Evolutionary conservation across 2,329 filamentous ascomycete genomes (phyloP).

Genomic region (Diaporthe vaccinii): DNA sequence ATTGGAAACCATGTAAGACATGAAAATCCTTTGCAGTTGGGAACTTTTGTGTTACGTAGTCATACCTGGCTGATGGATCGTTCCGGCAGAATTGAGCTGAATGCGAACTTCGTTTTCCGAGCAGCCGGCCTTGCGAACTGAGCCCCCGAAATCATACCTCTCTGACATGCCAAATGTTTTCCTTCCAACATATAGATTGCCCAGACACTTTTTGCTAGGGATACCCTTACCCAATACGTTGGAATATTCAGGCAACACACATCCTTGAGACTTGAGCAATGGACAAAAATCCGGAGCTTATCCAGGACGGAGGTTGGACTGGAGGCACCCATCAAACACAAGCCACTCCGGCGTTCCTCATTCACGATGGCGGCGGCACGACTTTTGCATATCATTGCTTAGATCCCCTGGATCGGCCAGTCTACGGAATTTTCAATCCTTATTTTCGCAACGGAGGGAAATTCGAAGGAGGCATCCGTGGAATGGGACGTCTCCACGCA

Average conservation of each 20-base stretch:
- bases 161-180: neutral
- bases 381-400: conserved; percentile 1
- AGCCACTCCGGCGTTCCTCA: neutral
- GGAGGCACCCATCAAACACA: neutral
- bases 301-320: neutral
- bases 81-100: neutral
- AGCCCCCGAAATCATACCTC: neutral
- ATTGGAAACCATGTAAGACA: neutral
- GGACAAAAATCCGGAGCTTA: neutral
- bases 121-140: neutral
- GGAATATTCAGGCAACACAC: neutral
- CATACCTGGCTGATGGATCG: neutral
- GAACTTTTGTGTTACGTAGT: neutral
- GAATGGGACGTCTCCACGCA: neutral
- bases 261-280: neutral
- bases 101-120: neutral
- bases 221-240: neutral
- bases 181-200: neutral
- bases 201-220: neutral
- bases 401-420: conserved; percentile 1
- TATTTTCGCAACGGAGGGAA: neutral
- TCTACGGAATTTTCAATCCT: neutral
- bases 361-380: neutral
- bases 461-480: neutral
- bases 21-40: neutral